Percentiles rank a stretch among this genome's conserved stretches.
phyloP scores from a whole-genome alignment of 2,329 filamentous ascomycete species.

The Cordyceps cicadae region DNA sequence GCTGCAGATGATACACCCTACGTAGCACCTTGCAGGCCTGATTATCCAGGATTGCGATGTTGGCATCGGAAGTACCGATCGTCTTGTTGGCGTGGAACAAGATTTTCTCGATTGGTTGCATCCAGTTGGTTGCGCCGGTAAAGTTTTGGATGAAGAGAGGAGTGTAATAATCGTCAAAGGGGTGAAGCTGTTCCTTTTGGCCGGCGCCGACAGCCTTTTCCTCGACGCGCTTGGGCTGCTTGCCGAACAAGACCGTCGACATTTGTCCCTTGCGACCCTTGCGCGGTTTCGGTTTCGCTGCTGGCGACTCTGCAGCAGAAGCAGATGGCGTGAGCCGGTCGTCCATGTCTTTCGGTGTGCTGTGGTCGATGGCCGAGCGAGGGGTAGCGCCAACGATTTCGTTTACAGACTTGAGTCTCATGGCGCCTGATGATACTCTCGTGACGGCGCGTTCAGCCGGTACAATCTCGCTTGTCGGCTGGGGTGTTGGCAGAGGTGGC shows the following conservation, averaged over 20 bases:
- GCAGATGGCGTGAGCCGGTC: constrained; percentile 34
- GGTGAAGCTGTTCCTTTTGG: constrained; percentile 33
- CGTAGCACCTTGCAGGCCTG: constrained; percentile 82
- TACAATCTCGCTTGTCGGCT: constrained; percentile 14
- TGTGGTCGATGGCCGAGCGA: constrained; percentile 21
- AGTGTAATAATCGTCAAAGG: constrained; percentile 56
- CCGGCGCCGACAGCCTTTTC: constrained; percentile 38
- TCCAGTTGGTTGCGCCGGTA: constrained; percentile 46
- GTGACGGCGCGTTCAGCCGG: constrained; percentile 52
- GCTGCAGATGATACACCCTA: constrained; percentile 83
- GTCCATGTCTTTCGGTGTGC: constrained; percentile 21
- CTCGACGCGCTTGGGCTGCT: constrained; percentile 44
- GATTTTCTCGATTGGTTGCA: constrained; percentile 60
- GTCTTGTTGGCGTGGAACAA: constrained; percentile 82
- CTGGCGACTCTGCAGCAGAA: constrained; percentile 36
- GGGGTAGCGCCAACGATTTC: constrained; percentile 60
- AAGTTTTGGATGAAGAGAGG: constrained; percentile 54
- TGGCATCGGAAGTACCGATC: constrained; percentile 74
- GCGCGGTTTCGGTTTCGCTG: constrained; percentile 30
- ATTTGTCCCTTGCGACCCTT: constrained; percentile 57
- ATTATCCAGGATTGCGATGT: constrained; percentile 73
- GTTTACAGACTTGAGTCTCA: constrained; percentile 63
- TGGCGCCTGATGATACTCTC: constrained; percentile 59
- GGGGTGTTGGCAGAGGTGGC: constrained; percentile 10
- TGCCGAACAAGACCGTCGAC: constrained; percentile 72